Percentiles rank a stretch among this genome's conserved stretches.
Conservation (phyloP, 1,284 basidiomycete genomes). For the Puccinia horiana region DNA sequence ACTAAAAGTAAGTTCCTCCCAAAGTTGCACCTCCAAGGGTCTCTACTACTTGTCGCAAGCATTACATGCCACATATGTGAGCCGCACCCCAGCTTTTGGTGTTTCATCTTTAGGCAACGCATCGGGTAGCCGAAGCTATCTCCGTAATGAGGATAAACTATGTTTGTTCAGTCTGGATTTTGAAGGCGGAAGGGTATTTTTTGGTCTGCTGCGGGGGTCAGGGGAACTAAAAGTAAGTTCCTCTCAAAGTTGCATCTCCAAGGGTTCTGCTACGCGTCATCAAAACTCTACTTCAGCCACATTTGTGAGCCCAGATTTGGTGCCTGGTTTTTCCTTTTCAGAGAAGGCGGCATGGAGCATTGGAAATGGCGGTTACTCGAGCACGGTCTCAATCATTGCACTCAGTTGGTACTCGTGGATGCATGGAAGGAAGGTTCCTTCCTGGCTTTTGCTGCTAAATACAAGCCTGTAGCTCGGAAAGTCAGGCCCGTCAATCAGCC, state of each 20-base stretch:
- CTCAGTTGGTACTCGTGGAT: background rate
- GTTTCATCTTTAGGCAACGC: too few relatives aligned
- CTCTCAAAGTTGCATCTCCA: background rate
- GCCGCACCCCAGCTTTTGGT: too few relatives aligned
- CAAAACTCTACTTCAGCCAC: too few relatives aligned
- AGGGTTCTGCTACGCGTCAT: too few relatives aligned
- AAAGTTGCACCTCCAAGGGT: background rate
- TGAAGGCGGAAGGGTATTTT: too few relatives aligned
- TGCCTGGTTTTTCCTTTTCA: too few relatives aligned
- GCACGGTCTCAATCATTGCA: background rate
- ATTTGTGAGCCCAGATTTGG: too few relatives aligned
- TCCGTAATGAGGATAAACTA: too few relatives aligned
- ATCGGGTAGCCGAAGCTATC: too few relatives aligned
- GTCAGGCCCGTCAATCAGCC: constrained; percentile 14
- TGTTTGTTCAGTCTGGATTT: too few relatives aligned
- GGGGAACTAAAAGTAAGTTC: background rate
- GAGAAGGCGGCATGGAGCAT: background rate
- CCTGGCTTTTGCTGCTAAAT: constrained; percentile 2
- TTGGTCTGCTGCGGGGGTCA: background rate
- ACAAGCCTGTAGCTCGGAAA: constrained; percentile 29
- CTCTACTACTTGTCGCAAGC: background rate
- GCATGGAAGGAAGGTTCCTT: background rate
- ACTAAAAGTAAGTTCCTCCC: background rate
- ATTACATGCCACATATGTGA: too few relatives aligned
- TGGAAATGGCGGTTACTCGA: background rate